Percentiles rank a stretch among this genome's conserved stretches.
phyloP scores from a whole-genome alignment of 1,139 yeast genomes.

The Scheffersomyces illinoinensis region DNA sequence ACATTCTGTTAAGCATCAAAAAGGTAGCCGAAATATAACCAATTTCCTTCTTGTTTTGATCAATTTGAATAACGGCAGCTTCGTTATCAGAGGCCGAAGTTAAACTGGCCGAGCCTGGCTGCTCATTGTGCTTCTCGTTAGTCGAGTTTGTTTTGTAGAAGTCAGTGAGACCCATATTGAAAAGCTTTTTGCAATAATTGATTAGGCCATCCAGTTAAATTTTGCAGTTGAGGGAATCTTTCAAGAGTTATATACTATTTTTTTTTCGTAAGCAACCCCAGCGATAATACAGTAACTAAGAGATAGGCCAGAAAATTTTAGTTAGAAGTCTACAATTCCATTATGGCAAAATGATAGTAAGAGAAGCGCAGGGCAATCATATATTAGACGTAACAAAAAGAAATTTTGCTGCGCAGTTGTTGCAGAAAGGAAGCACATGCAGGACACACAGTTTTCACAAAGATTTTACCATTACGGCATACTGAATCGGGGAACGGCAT shows the following conservation, averaged over 20 bases:
- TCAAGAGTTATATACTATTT: neutral
- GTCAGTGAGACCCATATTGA: conserved; percentile 13
- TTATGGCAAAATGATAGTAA: neutral
- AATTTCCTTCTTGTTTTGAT: conserved; percentile 54
- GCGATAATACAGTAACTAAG: neutral
- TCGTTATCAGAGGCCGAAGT: conserved; percentile 24
- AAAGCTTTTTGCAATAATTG: neutral
- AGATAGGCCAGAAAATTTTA: neutral
- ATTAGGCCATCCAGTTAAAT: neutral
- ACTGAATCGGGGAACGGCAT: neutral
- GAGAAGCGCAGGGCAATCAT: neutral
- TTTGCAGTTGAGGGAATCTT: neutral
- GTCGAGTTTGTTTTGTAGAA: conserved; percentile 10
- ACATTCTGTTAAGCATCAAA: conserved; percentile 74
- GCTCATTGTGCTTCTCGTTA: conserved; percentile 11
- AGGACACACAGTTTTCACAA: neutral
- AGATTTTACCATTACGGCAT: neutral
- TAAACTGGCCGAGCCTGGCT: conserved; percentile 10
- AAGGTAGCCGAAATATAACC: conserved; percentile 72
- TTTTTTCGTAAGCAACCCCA: neutral
- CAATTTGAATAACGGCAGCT: conserved; percentile 44
- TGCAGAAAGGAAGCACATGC: neutral
- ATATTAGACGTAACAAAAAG: neutral
- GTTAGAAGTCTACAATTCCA: neutral
- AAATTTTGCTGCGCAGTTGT: neutral